Evolutionary conservation across 2,329 filamentous ascomycete genomes (phyloP), one percentile per base, ranked within the genome.

Genomic region (Trichoderma atrobrunneum): DNA sequence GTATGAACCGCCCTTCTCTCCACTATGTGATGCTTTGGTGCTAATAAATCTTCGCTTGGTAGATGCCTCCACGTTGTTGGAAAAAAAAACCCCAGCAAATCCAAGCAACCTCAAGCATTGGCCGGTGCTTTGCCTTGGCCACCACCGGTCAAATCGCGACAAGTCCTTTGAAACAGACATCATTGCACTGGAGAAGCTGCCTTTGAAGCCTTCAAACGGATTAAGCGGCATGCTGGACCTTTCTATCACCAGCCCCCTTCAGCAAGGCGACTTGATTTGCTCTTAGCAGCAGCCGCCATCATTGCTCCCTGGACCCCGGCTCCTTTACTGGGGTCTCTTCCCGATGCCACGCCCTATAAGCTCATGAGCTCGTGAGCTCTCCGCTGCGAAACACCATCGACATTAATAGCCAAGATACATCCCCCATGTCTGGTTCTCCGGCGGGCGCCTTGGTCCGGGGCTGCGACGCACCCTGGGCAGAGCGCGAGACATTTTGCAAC

Each of bases 401-500:
- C 18, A 10, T 51, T 21, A 51, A 51, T 21, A 51, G 43, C 43
- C 43, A 51, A 51, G 43, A 51, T 21, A 51, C 16, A 51, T 12
- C 43, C 10, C 43, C n/a, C 5, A 10, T n/a, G n/a, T 12, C 3
- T 8, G 39, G 57, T 60, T 18, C 57, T 60, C 26, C 16, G 26
- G 57, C 28, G 26, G 57, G 28, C 57, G 57, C 57, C 26, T 60
- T 60, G 26, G 57, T n/a, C 26, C 3, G 14, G 28, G 57, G 57
- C 57, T 60, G 57, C 57, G 26, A 60, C 26, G 39, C 16, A 11
- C 24, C 57, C 26, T 18, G 18, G 57, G 57, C 51, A 32, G 57
- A 30, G 8, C 93, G 36, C 89, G 92, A 70, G 87, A 91, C 26
- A 83, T 84, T 10, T 82, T 95, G 12, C 85, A 89, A 66, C 87